These are phyloP conservation scores for Talaromyces liani DNA, from an alignment of 495 filamentous ascomycete genomes.

Conservation along the genomic window DNA sequence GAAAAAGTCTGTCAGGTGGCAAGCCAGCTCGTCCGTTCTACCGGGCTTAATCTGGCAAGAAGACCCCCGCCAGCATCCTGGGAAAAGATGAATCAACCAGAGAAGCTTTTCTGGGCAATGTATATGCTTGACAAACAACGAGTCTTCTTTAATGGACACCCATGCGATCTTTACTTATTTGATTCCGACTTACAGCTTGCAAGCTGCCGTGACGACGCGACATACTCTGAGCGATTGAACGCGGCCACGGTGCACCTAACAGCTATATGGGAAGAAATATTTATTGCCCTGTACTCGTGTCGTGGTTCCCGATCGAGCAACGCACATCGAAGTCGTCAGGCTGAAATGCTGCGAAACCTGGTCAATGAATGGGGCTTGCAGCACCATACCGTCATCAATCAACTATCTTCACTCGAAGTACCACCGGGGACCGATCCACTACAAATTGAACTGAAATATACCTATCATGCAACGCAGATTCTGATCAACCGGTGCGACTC, in stretches of 20 bases:
- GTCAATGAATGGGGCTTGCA: slow-evolving; percentile 1
- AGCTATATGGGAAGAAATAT: slow-evolving; percentile 3
- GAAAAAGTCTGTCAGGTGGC: neutral
- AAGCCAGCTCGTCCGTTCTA: neutral
- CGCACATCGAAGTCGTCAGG: neutral
- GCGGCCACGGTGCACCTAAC: neutral
- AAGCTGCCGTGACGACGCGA: neutral
- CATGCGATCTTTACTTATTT: slow-evolving; percentile 1
- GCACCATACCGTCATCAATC: neutral
- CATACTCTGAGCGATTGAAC: neutral
- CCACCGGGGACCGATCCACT: neutral
- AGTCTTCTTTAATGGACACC: neutral
- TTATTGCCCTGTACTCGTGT: neutral
- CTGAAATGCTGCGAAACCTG: neutral
- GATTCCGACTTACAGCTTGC: slow-evolving; percentile 1
- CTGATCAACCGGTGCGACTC: neutral
- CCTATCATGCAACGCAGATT: neutral
- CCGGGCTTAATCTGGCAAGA: neutral
- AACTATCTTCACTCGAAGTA: neutral
- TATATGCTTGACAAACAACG: slow-evolving; percentile 1
- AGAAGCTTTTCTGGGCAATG: neutral
- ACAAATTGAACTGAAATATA: slow-evolving; percentile 1
- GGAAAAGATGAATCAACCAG: neutral
- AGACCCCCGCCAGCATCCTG: slow-evolving; percentile 1
- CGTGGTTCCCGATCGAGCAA: neutral